Evolutionary conservation across 306 rosid genomes (phyloP).

Genomic region (Leucaena leucocephala): DNA sequence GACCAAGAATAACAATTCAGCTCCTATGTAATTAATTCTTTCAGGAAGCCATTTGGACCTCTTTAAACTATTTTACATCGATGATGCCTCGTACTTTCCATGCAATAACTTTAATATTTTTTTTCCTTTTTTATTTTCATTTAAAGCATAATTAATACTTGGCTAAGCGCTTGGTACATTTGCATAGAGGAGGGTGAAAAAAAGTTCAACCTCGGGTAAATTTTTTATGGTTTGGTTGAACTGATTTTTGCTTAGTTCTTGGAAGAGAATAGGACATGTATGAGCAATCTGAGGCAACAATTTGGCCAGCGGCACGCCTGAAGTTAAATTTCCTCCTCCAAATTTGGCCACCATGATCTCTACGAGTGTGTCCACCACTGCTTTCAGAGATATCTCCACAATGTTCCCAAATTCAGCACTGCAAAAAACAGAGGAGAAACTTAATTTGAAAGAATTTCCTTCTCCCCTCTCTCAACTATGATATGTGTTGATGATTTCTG

Average conservation of each 20-base stretch:
- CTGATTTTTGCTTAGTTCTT: conserved; percentile 67
- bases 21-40: conserved; percentile 40
- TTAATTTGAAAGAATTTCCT: conserved; percentile 13
- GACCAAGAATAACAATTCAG: conserved; percentile 35
- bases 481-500: background rate
- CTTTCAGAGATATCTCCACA: conserved; percentile 63
- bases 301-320: conserved; percentile 73
- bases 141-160: conserved; percentile 44
- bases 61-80: conserved; percentile 41
- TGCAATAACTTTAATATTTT: conserved; percentile 35
- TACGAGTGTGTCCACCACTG: conserved; percentile 58
- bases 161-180: conserved; percentile 54
- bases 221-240: conserved; percentile 64
- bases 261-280: conserved; percentile 73
- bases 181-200: conserved; percentile 87
- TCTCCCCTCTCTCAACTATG: background rate
- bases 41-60: conserved; percentile 32
- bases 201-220: conserved; percentile 75
- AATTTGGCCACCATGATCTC: conserved; percentile 60
- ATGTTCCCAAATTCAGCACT: conserved; percentile 75
- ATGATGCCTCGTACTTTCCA: conserved; percentile 35
- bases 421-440: conserved; percentile 30
- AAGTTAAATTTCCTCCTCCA: conserved; percentile 56
- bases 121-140: conserved; percentile 22
- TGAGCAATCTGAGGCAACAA: conserved; percentile 76